Evolutionary conservation across 106 monocot species (phyloP), one percentile per base, ranked within the genome.

Genomic region (Hemerocallis citrina): DNA sequence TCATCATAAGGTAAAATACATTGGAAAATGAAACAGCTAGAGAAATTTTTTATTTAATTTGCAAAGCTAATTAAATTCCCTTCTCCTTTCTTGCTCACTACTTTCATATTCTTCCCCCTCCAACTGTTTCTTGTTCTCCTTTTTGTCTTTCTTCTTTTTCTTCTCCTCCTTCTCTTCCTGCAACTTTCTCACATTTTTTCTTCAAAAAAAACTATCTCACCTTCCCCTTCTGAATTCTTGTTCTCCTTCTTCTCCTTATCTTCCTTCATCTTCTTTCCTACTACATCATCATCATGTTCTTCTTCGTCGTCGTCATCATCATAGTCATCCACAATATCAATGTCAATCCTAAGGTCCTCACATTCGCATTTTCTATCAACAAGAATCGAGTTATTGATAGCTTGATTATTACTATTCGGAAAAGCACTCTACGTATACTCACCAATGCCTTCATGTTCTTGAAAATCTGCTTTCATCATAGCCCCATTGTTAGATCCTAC

Each of bases 371-470:
- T 54, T 16, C 67, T 58, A 29, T 41, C 57, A 16, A 68, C 32
- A 27, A 68, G 0, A 2, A 68, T 52, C 11, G 57, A 57, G 54
- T 68, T 68, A 32, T 68, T 68, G 32, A 68, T 22, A 28, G 57
- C 55, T 30, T 68, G 68, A 43, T 57, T 57, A 36, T 57, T 68
- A 10, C 57, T 68, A 28, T 68, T 68, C 3, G 68, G 33, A 31
- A 32, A 68, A 30, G 57, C 40, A 10, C 31, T 42, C 28, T 43
- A 13, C 0, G 8, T 20, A 38, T 68, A 25, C 13, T 57, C 43
- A 14, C 28, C 48, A 2, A 46, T 30, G 5, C 21, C 5, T 4
- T 41, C 3, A 19, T 22, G 4, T 33, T 34, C 58, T 19, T 58
- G 44, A 4, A 42, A 32, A 14, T 65, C 64, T n/a, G n/a, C 8